These are phyloP conservation scores for Epipyxis sp. DNA, from an alignment of 108 stramenopile genomes.

Conservation along the genomic window DNA sequence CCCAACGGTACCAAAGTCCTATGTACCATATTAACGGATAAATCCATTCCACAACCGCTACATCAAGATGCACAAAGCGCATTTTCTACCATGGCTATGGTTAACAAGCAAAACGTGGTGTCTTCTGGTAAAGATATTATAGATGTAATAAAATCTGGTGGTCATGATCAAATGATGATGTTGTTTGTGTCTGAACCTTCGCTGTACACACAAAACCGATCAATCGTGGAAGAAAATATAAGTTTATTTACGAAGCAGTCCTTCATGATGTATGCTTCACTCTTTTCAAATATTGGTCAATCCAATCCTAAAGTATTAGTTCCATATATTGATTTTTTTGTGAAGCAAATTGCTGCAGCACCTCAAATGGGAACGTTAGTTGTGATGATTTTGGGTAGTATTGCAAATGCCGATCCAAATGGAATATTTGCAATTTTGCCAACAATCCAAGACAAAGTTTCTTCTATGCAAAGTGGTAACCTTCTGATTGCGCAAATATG, in stretches of 20 bases:
- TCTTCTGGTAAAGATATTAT: neutral
- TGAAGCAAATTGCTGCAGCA: neutral
- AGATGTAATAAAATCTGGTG: neutral
- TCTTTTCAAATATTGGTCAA: neutral
- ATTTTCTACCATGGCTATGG: neutral
- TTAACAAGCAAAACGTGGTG: neutral
- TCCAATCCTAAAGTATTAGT: neutral
- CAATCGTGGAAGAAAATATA: neutral
- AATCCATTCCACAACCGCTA: neutral
- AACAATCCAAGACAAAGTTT: neutral
- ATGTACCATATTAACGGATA: neutral
- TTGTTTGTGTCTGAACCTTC: neutral
- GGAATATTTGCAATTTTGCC: neutral
- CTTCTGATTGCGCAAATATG: neutral
- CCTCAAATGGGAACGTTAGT: neutral
- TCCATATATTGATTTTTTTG: neutral
- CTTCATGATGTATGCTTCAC: slow-evolving; percentile 1
- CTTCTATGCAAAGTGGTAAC: neutral
- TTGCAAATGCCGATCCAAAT: neutral
- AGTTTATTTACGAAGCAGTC: neutral
- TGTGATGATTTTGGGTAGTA: neutral
- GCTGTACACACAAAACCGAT: slow-evolving; percentile 3
- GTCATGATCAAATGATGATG: neutral
- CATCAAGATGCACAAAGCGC: neutral
- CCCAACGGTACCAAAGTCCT: slow-evolving; percentile 14